Evolutionary conservation across 768 basidiomycete genomes (phyloP).

Genomic region (Mycena haematopus): DNA sequence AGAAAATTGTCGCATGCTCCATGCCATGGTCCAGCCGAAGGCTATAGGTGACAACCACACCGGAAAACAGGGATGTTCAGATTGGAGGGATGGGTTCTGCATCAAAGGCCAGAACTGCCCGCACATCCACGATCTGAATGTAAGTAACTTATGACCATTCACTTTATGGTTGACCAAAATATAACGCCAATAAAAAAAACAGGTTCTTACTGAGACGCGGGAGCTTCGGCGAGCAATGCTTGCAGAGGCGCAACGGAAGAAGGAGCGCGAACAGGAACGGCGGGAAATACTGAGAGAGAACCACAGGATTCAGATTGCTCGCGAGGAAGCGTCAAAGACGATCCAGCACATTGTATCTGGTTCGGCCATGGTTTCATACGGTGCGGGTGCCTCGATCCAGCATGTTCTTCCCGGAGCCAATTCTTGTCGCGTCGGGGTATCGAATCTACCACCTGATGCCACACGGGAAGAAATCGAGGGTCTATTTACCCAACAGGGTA

Average conservation of each 20-base stretch:
- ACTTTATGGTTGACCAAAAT: not conserved
- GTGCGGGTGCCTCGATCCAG: constrained; percentile 2
- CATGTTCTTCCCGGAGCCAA: not conserved
- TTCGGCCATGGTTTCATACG: constrained; percentile 3
- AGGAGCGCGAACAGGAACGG: not conserved
- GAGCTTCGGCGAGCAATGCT: constrained; percentile 4
- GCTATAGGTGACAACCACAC: not conserved
- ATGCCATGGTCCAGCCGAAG: not conserved
- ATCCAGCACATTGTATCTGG: not conserved
- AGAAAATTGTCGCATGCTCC: not conserved
- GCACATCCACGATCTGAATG: not conserved
- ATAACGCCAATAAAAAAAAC: not conserved
- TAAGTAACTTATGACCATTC: not conserved
- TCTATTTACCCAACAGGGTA: constrained; percentile 1
- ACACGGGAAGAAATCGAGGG: constrained; percentile 4
- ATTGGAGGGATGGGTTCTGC: constrained; percentile 3
- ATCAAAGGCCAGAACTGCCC: constrained; percentile 1
- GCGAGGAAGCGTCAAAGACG: constrained; percentile 3
- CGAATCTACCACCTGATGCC: not conserved
- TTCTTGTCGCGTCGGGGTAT: not conserved
- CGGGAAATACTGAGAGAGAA: not conserved
- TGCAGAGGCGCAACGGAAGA: not conserved
- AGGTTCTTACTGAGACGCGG: not conserved
- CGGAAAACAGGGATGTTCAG: not conserved
- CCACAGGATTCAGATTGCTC: not conserved